Evolutionary conservation across 495 filamentous ascomycete genomes (phyloP), one percentile per base, ranked within the genome.

Genomic region (Melanomma pulvis-pyrius): DNA sequence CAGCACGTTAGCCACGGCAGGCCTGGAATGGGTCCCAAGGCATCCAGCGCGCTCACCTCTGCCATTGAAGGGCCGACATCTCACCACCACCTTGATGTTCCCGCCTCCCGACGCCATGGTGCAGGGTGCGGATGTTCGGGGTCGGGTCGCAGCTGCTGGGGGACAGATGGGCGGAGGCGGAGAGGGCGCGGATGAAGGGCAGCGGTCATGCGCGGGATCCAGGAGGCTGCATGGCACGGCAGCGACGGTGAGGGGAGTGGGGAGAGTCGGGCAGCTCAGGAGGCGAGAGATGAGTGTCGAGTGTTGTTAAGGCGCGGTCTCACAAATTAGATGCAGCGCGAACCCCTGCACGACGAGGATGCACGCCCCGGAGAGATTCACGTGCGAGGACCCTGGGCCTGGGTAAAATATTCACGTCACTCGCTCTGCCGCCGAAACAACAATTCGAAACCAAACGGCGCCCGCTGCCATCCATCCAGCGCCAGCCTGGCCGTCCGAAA

Each of bases 31-130:
- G 56, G 19, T 2, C 5, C 5, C n/a, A 1, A 51, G 28, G 21
- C 28, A n/a, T 13, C 5, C 15, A 17, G 15, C 15, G 13, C 32
- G 29, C 61, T 17, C 61, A 64, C 93, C 93, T 92, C 93, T 88
- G 71, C 84, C 83, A 77, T 96, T 97, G 78, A 97, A 97, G 30
- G 93, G 92, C 74, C 93, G 87, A 63, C 88, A 84, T 79, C 94
- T 86, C 80, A 99, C 94, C 83, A 99, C 94, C 81, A 99, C 94
- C 90, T 98, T 99, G 77, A 99, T 99, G 76, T 99, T 99, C 78
- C 94, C 94, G 77, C 90, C 92, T 61, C 88, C 90, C 63, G 81
- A 84, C 76, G 89, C 85, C 79, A 89, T 84, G 89, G 92, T 92
- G 77, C 2, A 15, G 6, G 24, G 39, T 60, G 28, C 52, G 19